Conservation (phyloP, 2,329 filamentous ascomycete species). For the Penicillium frequentans region DNA sequence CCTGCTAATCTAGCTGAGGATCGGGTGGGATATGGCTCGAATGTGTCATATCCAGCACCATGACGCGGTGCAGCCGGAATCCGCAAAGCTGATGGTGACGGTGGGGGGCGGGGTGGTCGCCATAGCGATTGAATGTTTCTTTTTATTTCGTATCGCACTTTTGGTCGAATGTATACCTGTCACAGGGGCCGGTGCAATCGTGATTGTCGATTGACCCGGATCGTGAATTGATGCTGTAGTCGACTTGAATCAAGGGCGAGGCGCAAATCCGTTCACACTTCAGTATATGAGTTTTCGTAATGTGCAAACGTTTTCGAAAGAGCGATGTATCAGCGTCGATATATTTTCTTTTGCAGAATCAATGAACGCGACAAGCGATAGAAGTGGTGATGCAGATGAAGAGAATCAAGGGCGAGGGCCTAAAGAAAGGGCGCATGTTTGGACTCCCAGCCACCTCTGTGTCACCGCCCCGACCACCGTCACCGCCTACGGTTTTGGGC, state of each 20-base stretch:
- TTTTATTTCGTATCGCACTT: background rate
- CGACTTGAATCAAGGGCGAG: slow-evolving; percentile 13
- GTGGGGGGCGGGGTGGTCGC: slow-evolving; percentile 44
- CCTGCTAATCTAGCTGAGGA: slow-evolving; percentile 42
- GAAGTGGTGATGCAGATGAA: slow-evolving; percentile 4
- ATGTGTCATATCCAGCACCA: slow-evolving; percentile 46
- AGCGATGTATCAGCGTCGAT: background rate
- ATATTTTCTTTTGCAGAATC: background rate
- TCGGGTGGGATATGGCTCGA: slow-evolving; percentile 41
- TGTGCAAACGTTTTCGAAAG: background rate
- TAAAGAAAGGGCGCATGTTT: slow-evolving; percentile 18
- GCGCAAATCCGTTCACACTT: background rate
- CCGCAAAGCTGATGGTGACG: slow-evolving; percentile 32
- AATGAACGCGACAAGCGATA: slow-evolving; percentile 5
- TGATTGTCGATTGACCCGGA: background rate
- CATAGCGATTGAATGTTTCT: background rate
- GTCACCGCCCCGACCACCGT: slow-evolving; percentile 15
- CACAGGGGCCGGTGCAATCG: background rate
- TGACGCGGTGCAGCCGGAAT: slow-evolving; percentile 48
- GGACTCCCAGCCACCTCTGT: slow-evolving; percentile 21
- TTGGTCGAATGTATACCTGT: background rate
- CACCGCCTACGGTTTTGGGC: background rate
- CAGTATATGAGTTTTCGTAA: background rate
- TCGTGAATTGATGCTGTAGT: background rate
- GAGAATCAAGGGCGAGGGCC: slow-evolving; percentile 18